phyloP scores from a whole-genome alignment of 306 rosid species.

The Datisca glomerata region DNA sequence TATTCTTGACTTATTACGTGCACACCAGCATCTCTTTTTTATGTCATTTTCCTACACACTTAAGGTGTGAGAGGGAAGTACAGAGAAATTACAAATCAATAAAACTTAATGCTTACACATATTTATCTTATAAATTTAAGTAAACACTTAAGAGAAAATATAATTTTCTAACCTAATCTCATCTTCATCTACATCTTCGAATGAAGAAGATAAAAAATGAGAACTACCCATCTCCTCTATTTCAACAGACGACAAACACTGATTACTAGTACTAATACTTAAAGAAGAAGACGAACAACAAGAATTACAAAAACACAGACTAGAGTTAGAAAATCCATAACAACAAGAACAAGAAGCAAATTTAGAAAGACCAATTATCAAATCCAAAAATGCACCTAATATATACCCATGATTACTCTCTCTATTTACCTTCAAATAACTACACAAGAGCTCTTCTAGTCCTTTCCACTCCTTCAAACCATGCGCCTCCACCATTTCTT shows the following conservation, averaged over 20 bases:
- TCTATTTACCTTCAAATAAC: constrained; percentile 41
- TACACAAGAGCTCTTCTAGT: constrained; percentile 55
- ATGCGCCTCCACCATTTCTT: constrained; percentile 61
- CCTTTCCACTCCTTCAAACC: constrained; percentile 45
- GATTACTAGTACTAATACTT: background rate
- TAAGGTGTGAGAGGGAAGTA: too few relatives aligned
- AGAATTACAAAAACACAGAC: too few relatives aligned
- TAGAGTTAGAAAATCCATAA: too few relatives aligned
- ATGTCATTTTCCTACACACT: too few relatives aligned
- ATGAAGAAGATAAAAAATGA: background rate
- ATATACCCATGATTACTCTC: constrained; percentile 34
- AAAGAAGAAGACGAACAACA: background rate
- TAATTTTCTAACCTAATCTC: too few relatives aligned
- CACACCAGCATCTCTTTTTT: too few relatives aligned
- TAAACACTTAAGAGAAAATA: too few relatives aligned
- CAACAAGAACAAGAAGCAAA: background rate
- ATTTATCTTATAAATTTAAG: too few relatives aligned
- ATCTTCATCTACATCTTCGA: too few relatives aligned
- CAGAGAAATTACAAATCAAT: too few relatives aligned
- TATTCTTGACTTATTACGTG: too few relatives aligned
- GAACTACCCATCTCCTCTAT: background rate
- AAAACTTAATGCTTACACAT: too few relatives aligned
- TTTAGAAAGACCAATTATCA: constrained; percentile 25
- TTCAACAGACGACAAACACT: background rate
- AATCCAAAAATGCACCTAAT: constrained; percentile 54